Percentiles rank a stretch among this genome's conserved stretches.
phyloP scores from a whole-genome alignment of 202 grass and related monocot genomes.

The Hordeum pubiflorum region DNA sequence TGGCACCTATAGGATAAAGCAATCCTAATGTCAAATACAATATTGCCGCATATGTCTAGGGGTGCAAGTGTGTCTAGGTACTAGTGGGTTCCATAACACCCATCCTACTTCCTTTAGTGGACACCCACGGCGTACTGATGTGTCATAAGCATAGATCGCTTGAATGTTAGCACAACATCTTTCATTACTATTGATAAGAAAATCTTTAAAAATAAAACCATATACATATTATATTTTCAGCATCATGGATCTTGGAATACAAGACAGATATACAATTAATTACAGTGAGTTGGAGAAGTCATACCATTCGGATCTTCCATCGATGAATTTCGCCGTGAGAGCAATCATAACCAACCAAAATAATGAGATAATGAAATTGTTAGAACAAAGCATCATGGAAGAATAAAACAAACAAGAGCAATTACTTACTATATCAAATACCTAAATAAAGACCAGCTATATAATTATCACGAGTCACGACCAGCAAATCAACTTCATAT shows the following conservation, averaged over 20 bases:
- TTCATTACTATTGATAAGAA: not conserved
- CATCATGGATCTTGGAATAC: not conserved
- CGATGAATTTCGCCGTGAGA: not conserved
- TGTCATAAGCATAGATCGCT: not conserved
- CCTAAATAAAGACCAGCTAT: not conserved
- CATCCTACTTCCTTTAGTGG: too few relatives aligned
- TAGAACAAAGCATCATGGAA: slow-evolving; percentile 4
- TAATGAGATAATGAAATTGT: not conserved
- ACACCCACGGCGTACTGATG: too few relatives aligned
- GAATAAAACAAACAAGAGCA: not conserved
- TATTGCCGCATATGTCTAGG: not conserved
- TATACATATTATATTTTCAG: not conserved
- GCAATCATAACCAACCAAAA: slow-evolving; percentile 18
- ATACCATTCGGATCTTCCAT: slow-evolving; percentile 47
- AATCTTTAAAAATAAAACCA: not conserved
- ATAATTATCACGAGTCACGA: not conserved
- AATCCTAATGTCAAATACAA: not conserved
- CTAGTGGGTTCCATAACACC: too few relatives aligned
- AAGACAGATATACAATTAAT: not conserved
- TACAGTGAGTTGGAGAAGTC: not conserved
- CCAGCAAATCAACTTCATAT: too few relatives aligned
- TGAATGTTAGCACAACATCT: not conserved
- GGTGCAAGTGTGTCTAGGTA: too few relatives aligned
- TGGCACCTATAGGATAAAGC: not conserved
- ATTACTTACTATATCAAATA: not conserved